These are phyloP conservation scores for Castanea crenata DNA, from an alignment of 306 rosid species.

Conservation along the genomic window DNA sequence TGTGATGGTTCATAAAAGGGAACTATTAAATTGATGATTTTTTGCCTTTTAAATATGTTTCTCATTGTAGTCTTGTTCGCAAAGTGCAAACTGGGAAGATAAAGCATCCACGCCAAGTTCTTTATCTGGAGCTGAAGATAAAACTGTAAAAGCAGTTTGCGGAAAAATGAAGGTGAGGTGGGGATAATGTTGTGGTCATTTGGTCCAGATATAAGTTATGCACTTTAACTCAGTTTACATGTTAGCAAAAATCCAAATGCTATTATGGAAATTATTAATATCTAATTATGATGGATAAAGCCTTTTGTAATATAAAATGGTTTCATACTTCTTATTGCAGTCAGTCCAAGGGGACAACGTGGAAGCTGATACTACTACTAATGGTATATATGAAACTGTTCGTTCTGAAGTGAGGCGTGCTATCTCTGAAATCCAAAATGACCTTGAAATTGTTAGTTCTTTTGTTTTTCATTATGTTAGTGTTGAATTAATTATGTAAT, in stretches of 20 bases:
- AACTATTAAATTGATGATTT: constrained; percentile 18
- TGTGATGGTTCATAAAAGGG: not conserved
- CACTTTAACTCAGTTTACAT: not conserved
- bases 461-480: not conserved
- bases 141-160: constrained; percentile 57
- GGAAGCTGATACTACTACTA: constrained; percentile 35
- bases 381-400: constrained; percentile 75
- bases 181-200: not conserved
- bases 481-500: not conserved
- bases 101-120: constrained; percentile 52
- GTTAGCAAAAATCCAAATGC: constrained; percentile 9
- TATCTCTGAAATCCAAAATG: constrained; percentile 78
- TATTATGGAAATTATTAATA: constrained; percentile 2
- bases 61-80: constrained; percentile 38
- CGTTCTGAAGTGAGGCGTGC: constrained; percentile 90
- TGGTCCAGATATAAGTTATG: constrained; percentile 1
- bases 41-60: constrained; percentile 16
- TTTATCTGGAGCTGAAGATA: constrained; percentile 61
- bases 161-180: constrained; percentile 59
- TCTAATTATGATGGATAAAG: constrained; percentile 1
- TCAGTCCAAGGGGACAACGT: constrained; percentile 35
- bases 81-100: constrained; percentile 40
- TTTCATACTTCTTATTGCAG: constrained; percentile 38
- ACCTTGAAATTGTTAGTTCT: constrained; percentile 69
- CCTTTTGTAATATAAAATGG: not conserved